Conservation (phyloP, 2,329 filamentous ascomycete genomes). For the Venturiaceae sp. region DNA sequence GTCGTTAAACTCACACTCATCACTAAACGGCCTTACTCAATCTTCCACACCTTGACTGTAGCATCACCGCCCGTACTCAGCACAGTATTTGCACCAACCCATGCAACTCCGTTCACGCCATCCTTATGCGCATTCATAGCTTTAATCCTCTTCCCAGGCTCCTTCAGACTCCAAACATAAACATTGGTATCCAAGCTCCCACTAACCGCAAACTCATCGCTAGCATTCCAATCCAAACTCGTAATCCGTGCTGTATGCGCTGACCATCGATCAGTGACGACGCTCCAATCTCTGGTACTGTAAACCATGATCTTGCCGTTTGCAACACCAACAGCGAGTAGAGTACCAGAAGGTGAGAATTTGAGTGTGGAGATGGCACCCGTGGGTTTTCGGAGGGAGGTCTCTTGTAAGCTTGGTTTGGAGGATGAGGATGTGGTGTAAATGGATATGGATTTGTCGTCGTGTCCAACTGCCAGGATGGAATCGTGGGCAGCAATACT, state of each 20-base stretch:
- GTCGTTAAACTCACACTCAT: no score
- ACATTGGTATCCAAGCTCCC: slow-evolving; percentile 86
- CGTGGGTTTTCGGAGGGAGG: slow-evolving; percentile 57
- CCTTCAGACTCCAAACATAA: slow-evolving; percentile 78
- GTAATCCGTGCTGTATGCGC: slow-evolving; percentile 61
- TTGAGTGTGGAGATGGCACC: slow-evolving; percentile 68
- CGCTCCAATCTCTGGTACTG: slow-evolving; percentile 52
- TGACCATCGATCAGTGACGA: slow-evolving; percentile 73
- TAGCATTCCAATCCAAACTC: slow-evolving; percentile 65
- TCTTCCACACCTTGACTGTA: slow-evolving; percentile 74
- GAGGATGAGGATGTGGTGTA: slow-evolving; percentile 52
- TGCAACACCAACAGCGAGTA: slow-evolving; percentile 73
- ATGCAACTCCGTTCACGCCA: slow-evolving; percentile 79
- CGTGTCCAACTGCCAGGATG: slow-evolving; percentile 65
- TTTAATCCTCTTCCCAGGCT: slow-evolving; percentile 78
- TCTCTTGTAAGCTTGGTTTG: slow-evolving; percentile 36
- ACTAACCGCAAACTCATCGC: slow-evolving; percentile 69
- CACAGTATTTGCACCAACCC: slow-evolving; percentile 57
- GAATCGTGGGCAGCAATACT: slow-evolving; percentile 60
- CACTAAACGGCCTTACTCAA: no score
- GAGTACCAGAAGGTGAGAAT: slow-evolving; percentile 68
- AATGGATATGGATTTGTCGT: slow-evolving; percentile 65
- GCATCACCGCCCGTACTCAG: slow-evolving; percentile 80
- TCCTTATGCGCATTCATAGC: slow-evolving; percentile 89
- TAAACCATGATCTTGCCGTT: slow-evolving; percentile 85